A percentile compares a stretch with the other conserved stretches of the same genome.
Conservation (phyloP, 129 eudicot species). For the Chrysanthemum seticuspe region DNA sequence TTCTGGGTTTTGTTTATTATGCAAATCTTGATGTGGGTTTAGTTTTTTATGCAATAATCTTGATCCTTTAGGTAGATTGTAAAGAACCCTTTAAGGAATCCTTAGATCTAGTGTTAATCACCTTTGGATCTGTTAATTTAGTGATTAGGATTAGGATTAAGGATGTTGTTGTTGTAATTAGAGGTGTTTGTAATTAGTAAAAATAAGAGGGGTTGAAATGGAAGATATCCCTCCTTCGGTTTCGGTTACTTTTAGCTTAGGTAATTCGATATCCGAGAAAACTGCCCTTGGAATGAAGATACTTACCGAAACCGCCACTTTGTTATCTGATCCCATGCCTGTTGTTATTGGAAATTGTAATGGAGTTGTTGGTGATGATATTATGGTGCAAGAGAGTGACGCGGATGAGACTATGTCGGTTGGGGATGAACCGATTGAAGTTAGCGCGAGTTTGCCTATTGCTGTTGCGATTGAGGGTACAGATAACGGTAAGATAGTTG, state of each 20-base stretch:
- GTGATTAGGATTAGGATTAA: constrained; percentile 14
- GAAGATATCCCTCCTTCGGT: constrained; percentile 70
- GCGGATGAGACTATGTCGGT: constrained; percentile 52
- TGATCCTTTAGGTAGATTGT: constrained; percentile 10
- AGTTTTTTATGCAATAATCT: constrained; percentile 22
- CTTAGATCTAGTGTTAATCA: constrained; percentile 32
- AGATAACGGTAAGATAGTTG: constrained; percentile 67
- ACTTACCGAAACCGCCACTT: constrained; percentile 47
- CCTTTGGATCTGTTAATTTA: constrained; percentile 40
- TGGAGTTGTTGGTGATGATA: constrained; percentile 35
- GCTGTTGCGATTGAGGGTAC: constrained; percentile 58
- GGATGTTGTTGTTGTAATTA: constrained; percentile 6
- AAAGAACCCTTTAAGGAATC: constrained; percentile 24
- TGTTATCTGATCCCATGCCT: background rate
- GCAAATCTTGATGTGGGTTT: constrained; percentile 20
- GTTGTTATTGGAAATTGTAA: background rate
- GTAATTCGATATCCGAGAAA: constrained; percentile 41
- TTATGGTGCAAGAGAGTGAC: constrained; percentile 52
- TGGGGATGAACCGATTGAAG: constrained; percentile 50
- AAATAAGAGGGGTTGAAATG: constrained; percentile 38
- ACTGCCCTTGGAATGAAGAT: constrained; percentile 38
- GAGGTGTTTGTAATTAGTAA: constrained; percentile 11
- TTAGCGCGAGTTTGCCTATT: constrained; percentile 28
- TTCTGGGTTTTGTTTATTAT: constrained; percentile 34
- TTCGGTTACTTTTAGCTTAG: constrained; percentile 60